Percentiles rank a stretch among this genome's conserved stretches.
Conservation (phyloP, 306 rosid species). For the Cicer chorassanicum region DNA sequence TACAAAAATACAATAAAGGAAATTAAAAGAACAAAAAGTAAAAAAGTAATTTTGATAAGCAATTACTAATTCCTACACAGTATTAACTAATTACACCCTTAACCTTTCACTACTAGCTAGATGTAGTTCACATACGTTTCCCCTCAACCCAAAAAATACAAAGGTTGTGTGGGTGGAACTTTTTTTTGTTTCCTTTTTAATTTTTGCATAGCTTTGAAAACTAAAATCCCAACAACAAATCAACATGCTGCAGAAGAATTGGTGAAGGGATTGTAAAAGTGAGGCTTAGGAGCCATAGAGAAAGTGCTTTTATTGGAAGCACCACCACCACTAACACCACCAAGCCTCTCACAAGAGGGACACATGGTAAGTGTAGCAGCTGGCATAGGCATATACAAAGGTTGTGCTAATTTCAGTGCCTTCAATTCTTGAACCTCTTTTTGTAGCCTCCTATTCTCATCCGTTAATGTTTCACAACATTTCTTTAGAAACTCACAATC, state of each 20-base stretch:
- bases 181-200: background rate
- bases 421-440: constrained; percentile 87
- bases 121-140: constrained; percentile 44
- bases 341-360: constrained; percentile 86
- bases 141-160: constrained; percentile 76
- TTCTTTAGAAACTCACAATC: constrained; percentile 92
- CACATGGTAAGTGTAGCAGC: constrained; percentile 92
- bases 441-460: constrained; percentile 82
- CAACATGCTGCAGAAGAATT: constrained; percentile 95
- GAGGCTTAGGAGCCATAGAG: constrained; percentile 75
- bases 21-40: constrained; percentile 24
- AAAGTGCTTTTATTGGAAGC: constrained; percentile 62
- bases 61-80: constrained; percentile 60
- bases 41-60: constrained; percentile 47
- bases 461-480: constrained; percentile 89
- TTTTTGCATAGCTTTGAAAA: background rate
- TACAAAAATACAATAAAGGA: constrained; percentile 51
- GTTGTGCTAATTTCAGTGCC: constrained; percentile 72
- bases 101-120: constrained; percentile 42
- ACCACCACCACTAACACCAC: constrained; percentile 43
- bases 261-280: constrained; percentile 81
- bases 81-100: constrained; percentile 65
- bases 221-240: constrained; percentile 35
- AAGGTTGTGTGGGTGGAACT: constrained; percentile 51
- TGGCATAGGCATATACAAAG: constrained; percentile 88